Percentiles rank a stretch among this genome's conserved stretches.
Evolutionary conservation across 177 flowering plant species (phyloP).

Genomic region (Telopea speciosissima): DNA sequence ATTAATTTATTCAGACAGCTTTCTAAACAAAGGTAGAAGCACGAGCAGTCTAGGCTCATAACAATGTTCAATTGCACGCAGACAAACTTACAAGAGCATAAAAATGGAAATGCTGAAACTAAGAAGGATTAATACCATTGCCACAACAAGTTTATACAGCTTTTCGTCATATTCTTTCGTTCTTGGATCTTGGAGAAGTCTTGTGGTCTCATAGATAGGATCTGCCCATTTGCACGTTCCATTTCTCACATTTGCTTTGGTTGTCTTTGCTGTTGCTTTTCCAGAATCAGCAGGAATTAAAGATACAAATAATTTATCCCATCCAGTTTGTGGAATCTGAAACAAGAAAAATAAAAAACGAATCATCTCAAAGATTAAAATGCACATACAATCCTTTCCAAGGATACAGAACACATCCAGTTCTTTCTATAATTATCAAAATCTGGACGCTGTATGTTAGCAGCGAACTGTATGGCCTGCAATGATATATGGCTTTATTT

Average conservation of each 20-base stretch:
- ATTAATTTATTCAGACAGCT: not conserved
- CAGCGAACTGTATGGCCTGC: not conserved
- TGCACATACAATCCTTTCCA: not conserved
- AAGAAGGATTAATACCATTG: constrained; percentile 53
- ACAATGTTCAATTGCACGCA: not conserved
- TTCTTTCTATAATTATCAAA: not conserved
- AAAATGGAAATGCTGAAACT: not conserved
- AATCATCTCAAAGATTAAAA: not conserved
- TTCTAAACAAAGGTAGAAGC: not conserved
- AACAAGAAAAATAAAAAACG: constrained; percentile 3
- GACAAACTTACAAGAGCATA: not conserved
- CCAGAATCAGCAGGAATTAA: constrained; percentile 84
- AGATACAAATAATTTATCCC: constrained; percentile 89
- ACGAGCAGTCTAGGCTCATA: not conserved
- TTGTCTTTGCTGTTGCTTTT: constrained; percentile 83
- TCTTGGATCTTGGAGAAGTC: constrained; percentile 81
- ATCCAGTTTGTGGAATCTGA: constrained; percentile 89
- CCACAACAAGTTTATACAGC: constrained; percentile 72
- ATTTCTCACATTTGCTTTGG: constrained; percentile 85
- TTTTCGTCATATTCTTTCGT: constrained; percentile 84
- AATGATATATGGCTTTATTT: not conserved
- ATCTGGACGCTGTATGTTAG: not conserved
- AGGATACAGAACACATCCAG: not conserved
- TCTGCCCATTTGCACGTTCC: constrained; percentile 99
- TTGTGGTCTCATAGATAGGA: constrained; percentile 96